Conservation (phyloP, 2,329 filamentous ascomycete genomes). For the Arthrobotrys conoides region DNA sequence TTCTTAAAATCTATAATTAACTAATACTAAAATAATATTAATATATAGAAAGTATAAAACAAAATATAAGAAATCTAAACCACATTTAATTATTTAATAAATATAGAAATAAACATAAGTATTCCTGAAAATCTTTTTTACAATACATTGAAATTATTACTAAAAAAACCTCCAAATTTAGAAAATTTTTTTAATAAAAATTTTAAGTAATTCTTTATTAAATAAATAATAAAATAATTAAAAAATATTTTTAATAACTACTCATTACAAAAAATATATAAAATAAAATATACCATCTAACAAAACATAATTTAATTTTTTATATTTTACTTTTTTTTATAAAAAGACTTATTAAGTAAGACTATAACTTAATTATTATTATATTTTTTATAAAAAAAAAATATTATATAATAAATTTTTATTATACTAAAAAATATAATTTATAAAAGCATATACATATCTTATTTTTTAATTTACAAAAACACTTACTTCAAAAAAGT, state of each 20-base stretch:
- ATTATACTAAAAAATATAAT: neutral
- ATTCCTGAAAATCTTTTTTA: neutral
- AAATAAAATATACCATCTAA: neutral
- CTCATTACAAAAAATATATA: too few relatives aligned
- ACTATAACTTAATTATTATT: neutral
- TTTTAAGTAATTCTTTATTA: neutral
- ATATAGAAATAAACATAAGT: neutral
- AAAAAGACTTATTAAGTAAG: neutral
- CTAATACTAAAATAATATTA: slow-evolving; percentile 1
- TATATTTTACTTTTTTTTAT: neutral
- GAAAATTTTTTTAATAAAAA: neutral
- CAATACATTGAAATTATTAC: neutral
- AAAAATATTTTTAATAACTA: neutral
- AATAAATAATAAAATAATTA: slow-evolving; percentile 1
- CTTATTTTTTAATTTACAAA: slow-evolving; percentile 4
- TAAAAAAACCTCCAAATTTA: neutral
- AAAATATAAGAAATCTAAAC: neutral
- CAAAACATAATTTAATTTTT: neutral
- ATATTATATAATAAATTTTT: neutral
- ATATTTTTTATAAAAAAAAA: neutral
- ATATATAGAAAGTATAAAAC: neutral
- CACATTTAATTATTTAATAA: neutral
- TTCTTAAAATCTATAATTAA: neutral
- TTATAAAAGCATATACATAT: neutral
- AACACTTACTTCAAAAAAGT: neutral